Percentiles rank a stretch among this genome's conserved stretches.
These are phyloP conservation scores for Plasmodium vinckei DNA, from an alignment of 169 alveolate genomes.

Conservation along the genomic window DNA sequence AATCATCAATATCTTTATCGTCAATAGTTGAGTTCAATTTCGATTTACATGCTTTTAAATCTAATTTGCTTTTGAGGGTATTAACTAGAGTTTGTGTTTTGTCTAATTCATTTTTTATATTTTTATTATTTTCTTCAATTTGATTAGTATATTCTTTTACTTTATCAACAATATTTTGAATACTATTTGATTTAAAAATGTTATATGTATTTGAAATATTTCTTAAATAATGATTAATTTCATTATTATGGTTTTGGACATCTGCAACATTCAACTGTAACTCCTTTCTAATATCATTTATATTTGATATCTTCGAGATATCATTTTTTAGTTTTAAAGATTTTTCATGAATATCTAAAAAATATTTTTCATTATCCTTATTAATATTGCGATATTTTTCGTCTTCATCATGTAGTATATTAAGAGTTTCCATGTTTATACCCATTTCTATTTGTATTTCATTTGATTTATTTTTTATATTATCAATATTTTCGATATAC, in stretches of 20 bases:
- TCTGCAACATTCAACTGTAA: neutral
- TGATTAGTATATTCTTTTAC: neutral
- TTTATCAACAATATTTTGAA: neutral
- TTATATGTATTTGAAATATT: neutral
- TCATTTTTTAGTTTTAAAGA: no score
- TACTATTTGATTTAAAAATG: neutral
- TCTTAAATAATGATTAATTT: neutral
- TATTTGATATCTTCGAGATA: neutral
- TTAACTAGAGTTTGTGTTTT: no score
- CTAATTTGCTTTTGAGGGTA: no score
- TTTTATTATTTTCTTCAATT: neutral
- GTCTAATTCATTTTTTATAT: neutral
- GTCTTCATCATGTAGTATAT: neutral
- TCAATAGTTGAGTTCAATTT: no score
- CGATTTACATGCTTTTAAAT: no score
- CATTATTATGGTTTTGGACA: neutral
- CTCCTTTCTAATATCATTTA: neutral
- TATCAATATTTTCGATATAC: neutral
- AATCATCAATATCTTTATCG: no score
- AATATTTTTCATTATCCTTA: no score
- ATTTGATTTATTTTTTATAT: neutral
- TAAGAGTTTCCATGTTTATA: neutral
- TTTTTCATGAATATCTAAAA: no score
- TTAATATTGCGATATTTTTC: neutral
- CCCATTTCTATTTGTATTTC: no score